A percentile compares a stretch with the other conserved stretches of the same genome.
phyloP scores from a whole-genome alignment of 2,329 filamentous ascomycete species.

The Aspergillus alliaceus region DNA sequence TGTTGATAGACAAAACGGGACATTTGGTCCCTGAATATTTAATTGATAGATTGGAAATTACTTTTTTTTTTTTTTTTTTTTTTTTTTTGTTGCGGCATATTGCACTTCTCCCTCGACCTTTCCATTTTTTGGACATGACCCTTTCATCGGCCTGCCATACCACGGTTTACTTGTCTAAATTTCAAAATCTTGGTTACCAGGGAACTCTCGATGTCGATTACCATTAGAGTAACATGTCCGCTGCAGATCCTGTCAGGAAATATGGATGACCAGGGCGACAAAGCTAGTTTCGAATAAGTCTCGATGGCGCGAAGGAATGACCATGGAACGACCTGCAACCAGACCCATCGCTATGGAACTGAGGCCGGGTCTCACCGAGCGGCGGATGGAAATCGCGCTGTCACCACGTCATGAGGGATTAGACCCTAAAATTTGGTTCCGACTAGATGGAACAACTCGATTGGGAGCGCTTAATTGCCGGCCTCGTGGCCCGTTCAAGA shows the following conservation, averaged over 20 bases:
- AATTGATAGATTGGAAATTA: neutral
- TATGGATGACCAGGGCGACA: neutral
- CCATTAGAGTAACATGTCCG: no score
- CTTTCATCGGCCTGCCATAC: neutral
- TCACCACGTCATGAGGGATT: neutral
- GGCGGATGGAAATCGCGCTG: neutral
- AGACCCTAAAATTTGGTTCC: neutral
- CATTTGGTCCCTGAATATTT: neutral
- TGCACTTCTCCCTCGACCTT: no score
- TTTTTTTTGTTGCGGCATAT: no score
- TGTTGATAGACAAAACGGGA: neutral
- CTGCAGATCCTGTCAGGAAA: neutral
- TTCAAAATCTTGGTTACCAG: neutral
- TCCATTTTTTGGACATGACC: no score
- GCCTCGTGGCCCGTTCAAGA: neutral
- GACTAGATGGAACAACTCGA: neutral
- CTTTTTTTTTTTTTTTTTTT: neutral
- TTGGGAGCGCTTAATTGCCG: neutral
- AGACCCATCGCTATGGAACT: neutral
- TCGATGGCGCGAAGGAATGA: neutral
- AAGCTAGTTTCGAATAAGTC: neutral
- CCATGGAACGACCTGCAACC: neutral
- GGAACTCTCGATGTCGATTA: neutral
- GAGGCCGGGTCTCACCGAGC: neutral
- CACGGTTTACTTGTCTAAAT: neutral